These are phyloP conservation scores for Hypocreales sp. DNA, from an alignment of 2,329 filamentous ascomycete genomes.

Conservation along the genomic window DNA sequence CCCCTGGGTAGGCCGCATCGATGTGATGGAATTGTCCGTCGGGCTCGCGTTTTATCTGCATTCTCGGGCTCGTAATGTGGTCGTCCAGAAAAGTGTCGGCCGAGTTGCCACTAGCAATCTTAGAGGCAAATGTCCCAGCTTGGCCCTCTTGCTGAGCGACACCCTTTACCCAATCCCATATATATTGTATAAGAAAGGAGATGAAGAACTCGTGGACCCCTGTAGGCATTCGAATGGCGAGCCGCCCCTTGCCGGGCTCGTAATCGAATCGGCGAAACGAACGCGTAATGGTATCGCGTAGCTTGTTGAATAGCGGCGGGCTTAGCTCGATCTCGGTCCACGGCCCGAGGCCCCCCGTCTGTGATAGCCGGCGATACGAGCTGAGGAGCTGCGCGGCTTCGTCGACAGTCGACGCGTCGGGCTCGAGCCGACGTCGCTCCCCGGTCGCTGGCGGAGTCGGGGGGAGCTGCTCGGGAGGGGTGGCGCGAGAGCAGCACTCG, in stretches of 20 bases:
- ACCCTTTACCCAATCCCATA: background rate
- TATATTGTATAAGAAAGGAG: too few relatives aligned
- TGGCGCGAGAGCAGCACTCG: too few relatives aligned
- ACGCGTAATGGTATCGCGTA: background rate
- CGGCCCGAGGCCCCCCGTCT: background rate
- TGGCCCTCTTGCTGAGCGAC: background rate
- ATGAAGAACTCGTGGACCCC: conserved; percentile 3
- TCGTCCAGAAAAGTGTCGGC: background rate
- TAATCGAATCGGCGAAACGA: background rate
- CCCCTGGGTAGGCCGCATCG: conserved; percentile 4
- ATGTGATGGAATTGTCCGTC: conserved; percentile 6
- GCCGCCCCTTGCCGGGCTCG: background rate
- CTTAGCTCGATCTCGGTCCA: background rate
- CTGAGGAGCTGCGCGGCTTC: too few relatives aligned
- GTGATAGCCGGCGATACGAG: too few relatives aligned
- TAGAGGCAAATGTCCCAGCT: conserved; percentile 1
- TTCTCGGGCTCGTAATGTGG: too few relatives aligned
- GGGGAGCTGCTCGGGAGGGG: too few relatives aligned
- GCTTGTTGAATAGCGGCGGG: background rate
- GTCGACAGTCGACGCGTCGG: background rate
- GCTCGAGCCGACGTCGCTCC: background rate
- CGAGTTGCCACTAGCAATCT: conserved; percentile 1
- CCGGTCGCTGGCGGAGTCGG: background rate
- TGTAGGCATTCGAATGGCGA: conserved; percentile 4
- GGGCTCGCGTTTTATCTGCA: conserved; percentile 4